Conservation (phyloP, 139 green algal genomes). For the Pleodorina starrii region DNA sequence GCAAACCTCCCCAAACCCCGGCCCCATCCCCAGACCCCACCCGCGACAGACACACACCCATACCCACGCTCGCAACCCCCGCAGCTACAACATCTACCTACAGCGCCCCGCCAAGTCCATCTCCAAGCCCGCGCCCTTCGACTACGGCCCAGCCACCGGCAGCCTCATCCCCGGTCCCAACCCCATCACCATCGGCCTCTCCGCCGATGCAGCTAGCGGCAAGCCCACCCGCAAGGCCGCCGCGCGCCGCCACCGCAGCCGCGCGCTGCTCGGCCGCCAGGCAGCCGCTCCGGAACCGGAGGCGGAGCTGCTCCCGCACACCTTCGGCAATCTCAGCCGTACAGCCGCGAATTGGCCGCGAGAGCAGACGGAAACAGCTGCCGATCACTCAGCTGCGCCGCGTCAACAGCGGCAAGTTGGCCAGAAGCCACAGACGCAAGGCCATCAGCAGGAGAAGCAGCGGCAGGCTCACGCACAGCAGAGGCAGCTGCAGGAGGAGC, state of each 20-base stretch:
- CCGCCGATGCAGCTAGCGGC: neutral
- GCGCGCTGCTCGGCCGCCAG: neutral
- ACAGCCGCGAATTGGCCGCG: no score
- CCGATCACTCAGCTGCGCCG: no score
- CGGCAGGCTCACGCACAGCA: no score
- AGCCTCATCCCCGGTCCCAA: slow-evolving; percentile 37
- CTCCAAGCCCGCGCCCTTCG: slow-evolving; percentile 16
- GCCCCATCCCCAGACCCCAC: no score
- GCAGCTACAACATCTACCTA: slow-evolving; percentile 44
- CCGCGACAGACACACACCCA: no score
- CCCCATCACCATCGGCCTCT: neutral
- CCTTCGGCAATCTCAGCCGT: no score
- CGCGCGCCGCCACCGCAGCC: neutral
- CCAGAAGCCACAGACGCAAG: neutral
- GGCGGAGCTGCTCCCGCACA: no score
- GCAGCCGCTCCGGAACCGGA: neutral
- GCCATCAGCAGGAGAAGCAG: neutral
- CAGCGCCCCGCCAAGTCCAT: neutral
- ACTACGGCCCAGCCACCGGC: slow-evolving; percentile 4
- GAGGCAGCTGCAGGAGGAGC: neutral
- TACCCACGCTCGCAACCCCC: no score
- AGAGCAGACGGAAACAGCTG: no score
- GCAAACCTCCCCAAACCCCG: no score
- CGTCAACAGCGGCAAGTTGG: no score
- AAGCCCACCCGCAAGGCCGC: neutral